Conservation (phyloP, 345 rosid genomes). For the Diplotaxis tenuifolia region DNA sequence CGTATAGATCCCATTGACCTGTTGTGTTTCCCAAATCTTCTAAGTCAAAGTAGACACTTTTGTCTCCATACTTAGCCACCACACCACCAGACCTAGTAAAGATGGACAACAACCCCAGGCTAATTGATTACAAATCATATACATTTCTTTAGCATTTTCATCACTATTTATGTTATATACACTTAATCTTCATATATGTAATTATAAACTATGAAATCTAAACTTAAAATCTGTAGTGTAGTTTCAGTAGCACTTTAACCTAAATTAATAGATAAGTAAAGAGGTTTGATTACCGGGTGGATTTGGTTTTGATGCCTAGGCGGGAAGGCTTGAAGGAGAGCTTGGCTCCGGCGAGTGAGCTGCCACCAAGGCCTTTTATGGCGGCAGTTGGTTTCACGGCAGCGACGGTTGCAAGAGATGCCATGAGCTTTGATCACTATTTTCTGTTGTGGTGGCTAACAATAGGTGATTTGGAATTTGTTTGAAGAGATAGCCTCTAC, state of each 20-base stretch:
- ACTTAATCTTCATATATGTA: neutral
- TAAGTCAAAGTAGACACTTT: slow-evolving; percentile 93
- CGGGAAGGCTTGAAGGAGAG: slow-evolving; percentile 62
- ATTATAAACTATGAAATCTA: neutral
- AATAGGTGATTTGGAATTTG: neutral
- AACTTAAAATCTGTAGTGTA: neutral
- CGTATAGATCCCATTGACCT: slow-evolving; percentile 93
- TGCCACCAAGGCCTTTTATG: slow-evolving; percentile 68
- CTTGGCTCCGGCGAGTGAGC: slow-evolving; percentile 74
- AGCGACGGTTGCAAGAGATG: slow-evolving; percentile 35
- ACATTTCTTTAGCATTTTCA: neutral
- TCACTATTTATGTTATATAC: neutral
- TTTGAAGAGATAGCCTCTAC: neutral
- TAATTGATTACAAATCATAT: slow-evolving; percentile 4
- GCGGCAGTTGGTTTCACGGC: slow-evolving; percentile 31
- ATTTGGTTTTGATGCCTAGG: slow-evolving; percentile 54
- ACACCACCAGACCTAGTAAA: slow-evolving; percentile 51
- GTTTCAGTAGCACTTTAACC: neutral
- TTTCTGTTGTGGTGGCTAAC: neutral
- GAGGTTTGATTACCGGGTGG: slow-evolving; percentile 40
- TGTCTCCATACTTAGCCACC: slow-evolving; percentile 92
- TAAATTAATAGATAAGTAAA: neutral
- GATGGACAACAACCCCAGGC: slow-evolving; percentile 6
- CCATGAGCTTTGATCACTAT: slow-evolving; percentile 27
- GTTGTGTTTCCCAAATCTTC: slow-evolving; percentile 96